A percentile compares a stretch with the other conserved stretches of the same genome.
phyloP scores from a whole-genome alignment of 345 rosid species.

The Tarenaya hassleriana region DNA sequence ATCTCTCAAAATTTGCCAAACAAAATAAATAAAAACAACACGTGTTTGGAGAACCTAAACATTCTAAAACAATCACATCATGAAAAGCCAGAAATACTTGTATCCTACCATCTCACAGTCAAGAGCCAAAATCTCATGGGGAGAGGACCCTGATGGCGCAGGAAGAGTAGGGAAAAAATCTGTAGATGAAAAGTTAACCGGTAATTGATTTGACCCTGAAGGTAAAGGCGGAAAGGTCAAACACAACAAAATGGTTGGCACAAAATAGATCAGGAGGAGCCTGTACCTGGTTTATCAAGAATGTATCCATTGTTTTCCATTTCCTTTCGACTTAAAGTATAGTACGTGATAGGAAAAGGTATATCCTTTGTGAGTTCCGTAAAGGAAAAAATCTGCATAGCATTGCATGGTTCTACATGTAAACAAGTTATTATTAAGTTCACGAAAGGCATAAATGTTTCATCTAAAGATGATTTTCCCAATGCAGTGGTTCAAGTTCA shows the following conservation, averaged over 20 bases:
- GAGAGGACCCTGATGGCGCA: constrained; percentile 53
- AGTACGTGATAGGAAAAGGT: constrained; percentile 75
- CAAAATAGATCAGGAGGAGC: not conserved
- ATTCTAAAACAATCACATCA: not conserved
- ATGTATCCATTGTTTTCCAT: constrained; percentile 75
- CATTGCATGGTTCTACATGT: constrained; percentile 32
- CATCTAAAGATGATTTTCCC: not conserved
- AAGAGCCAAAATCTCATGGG: constrained; percentile 64
- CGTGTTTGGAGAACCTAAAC: not conserved
- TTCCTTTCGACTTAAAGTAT: constrained; percentile 65
- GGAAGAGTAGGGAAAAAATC: constrained; percentile 66
- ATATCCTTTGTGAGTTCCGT: constrained; percentile 45
- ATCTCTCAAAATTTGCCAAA: not conserved
- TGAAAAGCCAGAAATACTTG: constrained; percentile 5
- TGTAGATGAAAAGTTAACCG: constrained; percentile 25
- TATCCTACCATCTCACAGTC: constrained; percentile 93
- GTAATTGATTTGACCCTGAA: constrained; percentile 16
- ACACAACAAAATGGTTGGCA: constrained; percentile 3
- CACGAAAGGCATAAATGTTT: not conserved
- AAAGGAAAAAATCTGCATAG: constrained; percentile 27
- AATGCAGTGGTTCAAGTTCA: not conserved
- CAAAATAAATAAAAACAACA: not conserved
- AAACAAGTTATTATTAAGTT: constrained; percentile 7
- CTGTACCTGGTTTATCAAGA: constrained; percentile 49
- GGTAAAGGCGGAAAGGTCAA: constrained; percentile 7